Percentiles rank a stretch among this genome's conserved stretches.
Conservation (phyloP, 768 basidiomycete species). For the Termitomyces heimii region DNA sequence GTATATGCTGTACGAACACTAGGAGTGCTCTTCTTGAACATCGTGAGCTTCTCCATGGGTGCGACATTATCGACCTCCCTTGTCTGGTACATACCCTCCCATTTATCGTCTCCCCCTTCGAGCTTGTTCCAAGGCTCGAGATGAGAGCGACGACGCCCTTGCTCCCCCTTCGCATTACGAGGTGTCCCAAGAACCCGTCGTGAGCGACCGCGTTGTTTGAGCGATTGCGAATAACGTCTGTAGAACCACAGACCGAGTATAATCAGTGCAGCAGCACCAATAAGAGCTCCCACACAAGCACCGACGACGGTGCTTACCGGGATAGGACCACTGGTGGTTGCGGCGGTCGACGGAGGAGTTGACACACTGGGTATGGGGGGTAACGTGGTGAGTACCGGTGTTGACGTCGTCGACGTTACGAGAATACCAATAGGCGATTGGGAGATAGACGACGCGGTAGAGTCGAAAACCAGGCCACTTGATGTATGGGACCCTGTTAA, state of each 20-base stretch:
- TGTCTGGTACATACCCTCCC: slow-evolving; percentile 38
- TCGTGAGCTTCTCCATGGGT: slow-evolving; percentile 56
- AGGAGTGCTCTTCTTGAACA: slow-evolving; percentile 56
- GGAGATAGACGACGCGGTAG: not conserved
- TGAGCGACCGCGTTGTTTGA: slow-evolving; percentile 23
- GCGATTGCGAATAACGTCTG: slow-evolving; percentile 39
- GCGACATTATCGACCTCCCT: slow-evolving; percentile 38
- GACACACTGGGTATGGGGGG: slow-evolving; percentile 12
- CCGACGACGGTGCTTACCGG: slow-evolving; percentile 53
- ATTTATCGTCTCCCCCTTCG: slow-evolving; percentile 41
- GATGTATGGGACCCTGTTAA: not conserved
- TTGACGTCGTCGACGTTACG: not conserved
- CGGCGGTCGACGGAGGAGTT: slow-evolving; percentile 12
- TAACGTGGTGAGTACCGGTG: not conserved
- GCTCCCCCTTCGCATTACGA: slow-evolving; percentile 33
- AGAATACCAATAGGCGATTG: slow-evolving; percentile 2
- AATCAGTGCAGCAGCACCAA: slow-evolving; percentile 44
- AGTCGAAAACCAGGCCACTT: slow-evolving; percentile 14
- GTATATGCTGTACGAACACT: slow-evolving; percentile 51
- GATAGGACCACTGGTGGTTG: slow-evolving; percentile 25
- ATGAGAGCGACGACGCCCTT: slow-evolving; percentile 39
- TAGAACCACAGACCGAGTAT: slow-evolving; percentile 51
- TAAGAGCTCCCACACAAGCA: slow-evolving; percentile 57
- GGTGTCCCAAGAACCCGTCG: slow-evolving; percentile 23
- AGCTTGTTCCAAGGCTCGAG: slow-evolving; percentile 56